A percentile compares a stretch with the other conserved stretches of the same genome.
Evolutionary conservation across 2,329 filamentous ascomycete species (phyloP).

Genomic region (Verticillium klebahnii): DNA sequence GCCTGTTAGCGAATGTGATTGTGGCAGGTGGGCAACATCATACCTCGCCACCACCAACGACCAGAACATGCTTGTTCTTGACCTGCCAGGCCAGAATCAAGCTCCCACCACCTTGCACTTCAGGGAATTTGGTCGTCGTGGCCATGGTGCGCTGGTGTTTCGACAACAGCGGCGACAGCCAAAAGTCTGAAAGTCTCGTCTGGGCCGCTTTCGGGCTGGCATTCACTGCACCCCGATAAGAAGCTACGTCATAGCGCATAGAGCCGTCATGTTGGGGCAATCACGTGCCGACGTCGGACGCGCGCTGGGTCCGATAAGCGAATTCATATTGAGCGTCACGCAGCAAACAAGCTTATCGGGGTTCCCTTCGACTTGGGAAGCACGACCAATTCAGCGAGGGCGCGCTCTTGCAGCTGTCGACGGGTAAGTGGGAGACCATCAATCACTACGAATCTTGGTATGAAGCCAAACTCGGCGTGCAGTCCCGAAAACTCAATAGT

Average conservation of each 20-base stretch:
- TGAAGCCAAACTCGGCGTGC: too few relatives aligned
- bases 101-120: constrained; percentile 85
- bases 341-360: too few relatives aligned
- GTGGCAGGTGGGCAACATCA: constrained; percentile 16
- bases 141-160: constrained; percentile 6
- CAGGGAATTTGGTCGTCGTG: constrained; percentile 55
- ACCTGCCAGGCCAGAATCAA: constrained; percentile 96
- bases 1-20: not conserved
- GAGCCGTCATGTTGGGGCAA: not conserved
- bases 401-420: too few relatives aligned
- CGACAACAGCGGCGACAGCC: not conserved
- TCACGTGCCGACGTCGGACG: not conserved
- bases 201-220: not conserved
- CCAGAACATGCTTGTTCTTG: constrained; percentile 80
- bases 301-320: too few relatives aligned
- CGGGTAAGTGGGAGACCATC: too few relatives aligned
- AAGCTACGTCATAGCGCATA: not conserved
- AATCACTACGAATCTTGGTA: too few relatives aligned
- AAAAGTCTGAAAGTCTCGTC: not conserved
- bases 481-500: too few relatives aligned
- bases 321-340: too few relatives aligned
- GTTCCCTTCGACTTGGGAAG: too few relatives aligned
- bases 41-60: constrained; percentile 94
- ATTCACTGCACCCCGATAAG: not conserved
- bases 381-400: too few relatives aligned